A percentile compares a stretch with the other conserved stretches of the same genome.
Evolutionary conservation across 2,329 filamentous ascomycete genomes (phyloP).

Genomic region (Ophiostoma sp.): DNA sequence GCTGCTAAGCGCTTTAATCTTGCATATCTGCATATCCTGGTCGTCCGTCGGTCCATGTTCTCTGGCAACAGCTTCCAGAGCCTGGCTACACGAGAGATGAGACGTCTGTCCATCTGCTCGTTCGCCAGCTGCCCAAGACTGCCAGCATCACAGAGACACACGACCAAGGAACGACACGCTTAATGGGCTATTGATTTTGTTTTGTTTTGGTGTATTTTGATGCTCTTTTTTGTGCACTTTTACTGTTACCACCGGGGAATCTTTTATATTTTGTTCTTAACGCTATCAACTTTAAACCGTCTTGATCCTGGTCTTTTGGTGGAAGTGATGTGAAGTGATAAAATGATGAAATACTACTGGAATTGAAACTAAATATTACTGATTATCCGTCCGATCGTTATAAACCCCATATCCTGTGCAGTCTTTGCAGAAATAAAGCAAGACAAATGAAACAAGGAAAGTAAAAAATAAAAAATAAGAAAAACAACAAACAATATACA

Average conservation of each 20-base stretch:
- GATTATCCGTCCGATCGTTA: background rate
- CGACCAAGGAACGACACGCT: constrained; percentile 12
- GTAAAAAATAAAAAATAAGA: background rate
- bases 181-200: constrained; percentile 23
- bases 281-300: constrained; percentile 1
- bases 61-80: too few species aligned
- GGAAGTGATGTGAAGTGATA: background rate
- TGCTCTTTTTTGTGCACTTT: constrained; percentile 4
- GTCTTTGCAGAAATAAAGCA: background rate
- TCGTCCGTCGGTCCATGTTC: background rate
- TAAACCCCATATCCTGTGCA: background rate
- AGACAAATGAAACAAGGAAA: background rate
- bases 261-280: constrained; percentile 7
- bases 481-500: background rate
- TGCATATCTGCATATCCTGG: background rate
- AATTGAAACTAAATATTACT: background rate
- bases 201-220: constrained; percentile 15
- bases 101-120: background rate
- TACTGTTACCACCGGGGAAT: constrained; percentile 13
- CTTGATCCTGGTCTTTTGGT: background rate
- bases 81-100: too few species aligned
- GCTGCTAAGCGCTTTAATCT: constrained; percentile 32
- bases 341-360: background rate
- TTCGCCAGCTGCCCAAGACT: background rate
- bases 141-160: constrained; percentile 3